Evolutionary conservation across 805 yeast genomes (phyloP), one percentile per base, ranked within the genome.

Genomic region (Nadsonia fulvescens): DNA sequence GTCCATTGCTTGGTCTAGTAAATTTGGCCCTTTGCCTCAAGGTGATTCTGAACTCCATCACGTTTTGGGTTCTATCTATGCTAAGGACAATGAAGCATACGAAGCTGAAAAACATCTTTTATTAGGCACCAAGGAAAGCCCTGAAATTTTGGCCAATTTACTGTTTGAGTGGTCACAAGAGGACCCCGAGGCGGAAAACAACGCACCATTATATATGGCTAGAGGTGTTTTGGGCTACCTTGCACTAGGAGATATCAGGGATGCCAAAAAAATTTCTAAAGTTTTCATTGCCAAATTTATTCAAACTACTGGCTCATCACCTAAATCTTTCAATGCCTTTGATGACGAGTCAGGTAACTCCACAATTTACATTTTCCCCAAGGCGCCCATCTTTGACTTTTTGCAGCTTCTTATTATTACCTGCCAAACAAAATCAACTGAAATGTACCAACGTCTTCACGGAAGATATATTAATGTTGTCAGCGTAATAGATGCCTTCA

Each of bases 11-110:
- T 86, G 93, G 82, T 59, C 83, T 1, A 48, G 51, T 23, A 59
- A 58, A 33, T 50, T 46, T 28, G 56, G 67, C 4, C 56, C 54
- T 0, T 54, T 51, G 28, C 63, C 63, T 29, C 63, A 64, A 34
- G 94, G 93, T 4, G 93, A 81, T 42, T 63, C 74, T 5, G 69
- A 66, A 23, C 54, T 89, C 30, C 81, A 79, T 43, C 71, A 71
- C 37, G 59, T 72, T 7, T 58, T 81, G 32, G 94, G 93, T 3
- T 48, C 58, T 18, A 70, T 77, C 43, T 55, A 79, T 22, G 53
- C 47, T 15, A 37, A 44, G 18, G 56, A 54, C 12, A 66, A 62
- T 25, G 40, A 61, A 30, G 62, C 61, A 18, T 61, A 17, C n/a
- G 19, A 8, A 17, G 19, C 8, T n/a, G 19, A 8, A 8, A n/a